Conservation (phyloP, 164 flowering plant genomes). For the Nymphaea colorata region DNA sequence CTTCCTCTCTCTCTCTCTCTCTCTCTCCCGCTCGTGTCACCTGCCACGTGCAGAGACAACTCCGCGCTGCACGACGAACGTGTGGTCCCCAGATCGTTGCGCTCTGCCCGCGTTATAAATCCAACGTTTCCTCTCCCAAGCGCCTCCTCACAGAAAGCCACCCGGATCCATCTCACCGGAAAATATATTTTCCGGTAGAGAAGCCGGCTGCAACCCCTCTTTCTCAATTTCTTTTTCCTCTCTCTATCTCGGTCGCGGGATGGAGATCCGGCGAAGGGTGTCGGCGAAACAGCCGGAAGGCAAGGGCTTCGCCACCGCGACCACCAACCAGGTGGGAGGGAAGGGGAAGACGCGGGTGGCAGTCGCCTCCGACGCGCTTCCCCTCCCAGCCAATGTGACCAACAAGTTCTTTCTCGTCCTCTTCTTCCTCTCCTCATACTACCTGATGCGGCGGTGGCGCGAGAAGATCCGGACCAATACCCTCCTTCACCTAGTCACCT, state of each 20-base stretch:
- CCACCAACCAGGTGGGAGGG: not conserved
- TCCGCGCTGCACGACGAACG: not conserved
- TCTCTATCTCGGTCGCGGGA: not conserved
- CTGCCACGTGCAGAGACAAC: not conserved
- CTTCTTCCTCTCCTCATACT: conserved; percentile 68
- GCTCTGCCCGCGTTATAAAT: not conserved
- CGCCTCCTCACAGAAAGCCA: not conserved
- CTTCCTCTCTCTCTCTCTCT: not conserved
- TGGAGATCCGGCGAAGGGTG: not conserved
- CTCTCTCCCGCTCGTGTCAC: not conserved
- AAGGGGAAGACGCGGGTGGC: conserved; percentile 12
- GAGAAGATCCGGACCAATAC: conserved; percentile 63
- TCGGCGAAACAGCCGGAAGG: not conserved
- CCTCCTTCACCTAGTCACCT: conserved; percentile 64
- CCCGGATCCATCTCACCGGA: not conserved
- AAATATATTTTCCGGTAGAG: not conserved
- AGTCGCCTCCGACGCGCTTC: conserved; percentile 63
- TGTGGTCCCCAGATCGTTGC: not conserved
- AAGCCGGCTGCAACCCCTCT: not conserved
- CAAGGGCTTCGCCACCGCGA: not conserved
- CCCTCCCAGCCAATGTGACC: conserved; percentile 55
- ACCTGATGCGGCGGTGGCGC: conserved; percentile 66
- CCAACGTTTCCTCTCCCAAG: not conserved
- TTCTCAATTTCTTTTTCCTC: not conserved
- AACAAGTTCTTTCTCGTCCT: conserved; percentile 67